Evolutionary conservation across 2,329 filamentous ascomycete genomes (phyloP), one percentile per base, ranked within the genome.

Genomic region (Epichloe brachyelytri): DNA sequence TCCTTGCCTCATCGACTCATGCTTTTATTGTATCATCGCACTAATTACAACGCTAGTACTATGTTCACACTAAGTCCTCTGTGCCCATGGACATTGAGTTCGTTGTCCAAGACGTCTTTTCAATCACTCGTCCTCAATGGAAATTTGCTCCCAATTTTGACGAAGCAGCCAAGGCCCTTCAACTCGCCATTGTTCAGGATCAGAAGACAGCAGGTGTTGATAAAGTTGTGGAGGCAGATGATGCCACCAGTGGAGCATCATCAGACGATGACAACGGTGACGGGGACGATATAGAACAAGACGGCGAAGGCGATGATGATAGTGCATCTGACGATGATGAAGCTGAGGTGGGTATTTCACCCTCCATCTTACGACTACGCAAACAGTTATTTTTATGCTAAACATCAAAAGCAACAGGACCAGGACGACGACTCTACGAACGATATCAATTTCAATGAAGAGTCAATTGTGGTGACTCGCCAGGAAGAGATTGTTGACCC

Each of bases 11-110:
- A 33, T 22, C 10, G 12, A 44, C n/a, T 22, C 44, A 39, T 4
- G 15, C 38, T 36, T 33, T 14, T 10, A 26, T 36, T 26, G 17
- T 14, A 4, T 34, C 30, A 8, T 26, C 20, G 3, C 6, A 41
- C 46, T 41, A 20, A 46, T 15, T 26, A 7, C 8, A 26, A 30
- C 30, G 26, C n/a, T 57, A 87, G 78, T 97, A 96, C 67, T 98
- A 98, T 68, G 85, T 97, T 58, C 83, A 86, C 61, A 89, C 87
- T 19, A 98, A 98, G 68, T 82, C 91, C 19, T 77, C 86, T 0
- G 69, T 96, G 39, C 93, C 94, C 0, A 94, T 98, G 88, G 93
- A 98, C 57, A 87, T 97, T 45, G 93, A 98, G 53, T 98, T 98
- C 64, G 83, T 96, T 44, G 80, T 98, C 6, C 90, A 96, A 65